These are phyloP conservation scores for Mycosphaerelloides madeirae DNA, from an alignment of 2,329 filamentous ascomycete species.

Conservation along the genomic window DNA sequence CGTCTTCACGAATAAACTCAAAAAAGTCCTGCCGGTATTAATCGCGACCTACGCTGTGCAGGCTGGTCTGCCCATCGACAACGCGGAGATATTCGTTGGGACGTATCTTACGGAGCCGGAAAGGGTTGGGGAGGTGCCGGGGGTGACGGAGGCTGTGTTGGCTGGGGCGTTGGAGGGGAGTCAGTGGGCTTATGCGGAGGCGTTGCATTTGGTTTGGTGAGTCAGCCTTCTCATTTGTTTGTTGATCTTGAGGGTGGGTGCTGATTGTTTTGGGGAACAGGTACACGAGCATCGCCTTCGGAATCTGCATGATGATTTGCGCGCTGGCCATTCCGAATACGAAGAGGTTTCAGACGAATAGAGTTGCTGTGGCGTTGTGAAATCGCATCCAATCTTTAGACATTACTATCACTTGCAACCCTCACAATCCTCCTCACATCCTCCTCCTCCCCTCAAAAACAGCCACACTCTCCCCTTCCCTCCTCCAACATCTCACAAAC, in stretches of 20 bases:
- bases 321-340: conserved; percentile 21
- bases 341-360: conserved; percentile 22
- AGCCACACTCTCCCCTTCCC: too few relatives aligned
- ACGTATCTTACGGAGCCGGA: conserved; percentile 17
- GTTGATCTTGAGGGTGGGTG: neutral
- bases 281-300: conserved; percentile 24
- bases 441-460: too few relatives aligned
- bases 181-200: conserved; percentile 24
- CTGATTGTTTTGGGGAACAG: conserved; percentile 6
- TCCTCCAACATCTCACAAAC: too few relatives aligned
- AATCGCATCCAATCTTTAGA: too few relatives aligned
- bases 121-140: conserved; percentile 15
- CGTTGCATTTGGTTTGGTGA: conserved; percentile 19
- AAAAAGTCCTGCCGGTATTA: conserved; percentile 14
- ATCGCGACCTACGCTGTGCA: conserved; percentile 20
- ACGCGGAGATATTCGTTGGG: conserved; percentile 18
- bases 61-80: conserved; percentile 19
- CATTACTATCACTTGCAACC: too few relatives aligned
- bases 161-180: conserved; percentile 13
- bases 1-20: conserved; percentile 27
- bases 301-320: conserved; percentile 19
- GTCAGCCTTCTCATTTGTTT: neutral
- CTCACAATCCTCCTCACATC: too few relatives aligned
- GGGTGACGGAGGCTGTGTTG: conserved; percentile 16
- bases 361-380: conserved; percentile 23